Evolutionary conservation across 2,329 filamentous ascomycete species (phyloP), one percentile per base, ranked within the genome.

Genomic region (Alternaria sp.): DNA sequence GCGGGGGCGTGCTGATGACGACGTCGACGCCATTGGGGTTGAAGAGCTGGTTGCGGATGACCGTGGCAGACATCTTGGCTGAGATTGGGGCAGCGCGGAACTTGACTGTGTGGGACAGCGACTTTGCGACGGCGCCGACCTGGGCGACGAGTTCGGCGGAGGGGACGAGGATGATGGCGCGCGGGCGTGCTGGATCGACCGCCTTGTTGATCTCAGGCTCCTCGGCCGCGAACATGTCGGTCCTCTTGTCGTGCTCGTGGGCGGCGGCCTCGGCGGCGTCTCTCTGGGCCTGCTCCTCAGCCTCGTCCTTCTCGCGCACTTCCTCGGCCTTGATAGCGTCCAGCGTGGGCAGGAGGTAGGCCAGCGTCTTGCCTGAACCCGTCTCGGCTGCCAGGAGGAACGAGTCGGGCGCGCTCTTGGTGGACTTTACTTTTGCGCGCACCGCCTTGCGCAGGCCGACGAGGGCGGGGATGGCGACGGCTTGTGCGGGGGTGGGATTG

Each of bases 341-440:
- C 56, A 99, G 85, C 15, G 90, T 86, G 0, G 96, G 96, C 6
- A 97, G 81, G 6, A 98, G 83, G 76, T 99, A 99, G 9, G 96
- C 93, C 65, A 99, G 84, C 1, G 96, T 99, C 84, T 99, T 99
- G 63, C 96, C 96, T 0, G 96, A 98, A 12, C 96, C 96, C 0
- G 96, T 99, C 83, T 99, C 96, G 11, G 96, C 96, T 5, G 96
- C 96, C 53, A 99, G 85, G 12, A 99, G 85, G 75, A 93, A 97
- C 56, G 89, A 85, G 57, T 89, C 83, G 73, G 87, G 85, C n/a
- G 67, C 80, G 67, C 76, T 75, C 73, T 62, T 65, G 55, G 72
- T 74, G 3, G 77, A 59, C 6, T 65, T 68, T 40, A 73, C 57
- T 45, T 65, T 67, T 44, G 75, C 78, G 62, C 74, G 73, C 75